A percentile compares a stretch with the other conserved stretches of the same genome.
Evolutionary conservation across 2,329 filamentous ascomycete genomes (phyloP).

Genomic region (Penicillium janthinellum): DNA sequence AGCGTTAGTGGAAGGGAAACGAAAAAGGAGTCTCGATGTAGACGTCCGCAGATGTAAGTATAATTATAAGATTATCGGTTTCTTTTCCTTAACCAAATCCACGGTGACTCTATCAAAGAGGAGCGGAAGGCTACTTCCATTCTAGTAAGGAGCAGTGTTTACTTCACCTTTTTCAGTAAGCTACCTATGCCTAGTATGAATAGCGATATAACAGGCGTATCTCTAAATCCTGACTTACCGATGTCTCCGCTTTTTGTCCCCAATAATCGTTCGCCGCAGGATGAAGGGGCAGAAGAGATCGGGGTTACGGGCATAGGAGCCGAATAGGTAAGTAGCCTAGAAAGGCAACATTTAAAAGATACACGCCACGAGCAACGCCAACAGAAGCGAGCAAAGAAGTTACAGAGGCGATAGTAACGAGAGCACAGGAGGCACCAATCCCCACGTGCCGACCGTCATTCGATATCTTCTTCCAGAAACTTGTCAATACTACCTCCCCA

Average conservation of each 20-base stretch:
- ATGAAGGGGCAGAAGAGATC: background rate
- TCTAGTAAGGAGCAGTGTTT: constrained; percentile 25
- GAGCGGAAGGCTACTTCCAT: constrained; percentile 17
- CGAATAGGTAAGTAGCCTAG: background rate
- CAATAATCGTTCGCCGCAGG: constrained; percentile 4
- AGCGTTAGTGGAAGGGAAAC: constrained; percentile 10
- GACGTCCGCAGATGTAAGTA: constrained; percentile 13
- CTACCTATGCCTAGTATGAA: constrained; percentile 8
- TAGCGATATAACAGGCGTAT: background rate
- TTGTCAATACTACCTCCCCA: background rate
- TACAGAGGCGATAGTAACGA: constrained; percentile 4
- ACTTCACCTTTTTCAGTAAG: constrained; percentile 27
- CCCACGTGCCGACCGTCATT: constrained; percentile 2
- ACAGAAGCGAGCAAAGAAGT: constrained; percentile 16
- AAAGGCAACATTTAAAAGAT: constrained; percentile 9
- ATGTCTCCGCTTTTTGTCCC: constrained; percentile 19
- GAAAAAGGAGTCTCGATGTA: constrained; percentile 18
- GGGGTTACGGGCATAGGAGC: background rate
- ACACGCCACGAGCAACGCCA: constrained; percentile 10
- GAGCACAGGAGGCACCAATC: constrained; percentile 7
- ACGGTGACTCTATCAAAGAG: constrained; percentile 9
- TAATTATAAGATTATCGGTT: constrained; percentile 21
- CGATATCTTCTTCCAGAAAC: constrained; percentile 7
- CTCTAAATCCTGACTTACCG: constrained; percentile 2
- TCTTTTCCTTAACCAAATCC: constrained; percentile 27